These are phyloP conservation scores for Clonostachys byssicola DNA, from an alignment of 2,329 filamentous ascomycete species.

Conservation along the genomic window DNA sequence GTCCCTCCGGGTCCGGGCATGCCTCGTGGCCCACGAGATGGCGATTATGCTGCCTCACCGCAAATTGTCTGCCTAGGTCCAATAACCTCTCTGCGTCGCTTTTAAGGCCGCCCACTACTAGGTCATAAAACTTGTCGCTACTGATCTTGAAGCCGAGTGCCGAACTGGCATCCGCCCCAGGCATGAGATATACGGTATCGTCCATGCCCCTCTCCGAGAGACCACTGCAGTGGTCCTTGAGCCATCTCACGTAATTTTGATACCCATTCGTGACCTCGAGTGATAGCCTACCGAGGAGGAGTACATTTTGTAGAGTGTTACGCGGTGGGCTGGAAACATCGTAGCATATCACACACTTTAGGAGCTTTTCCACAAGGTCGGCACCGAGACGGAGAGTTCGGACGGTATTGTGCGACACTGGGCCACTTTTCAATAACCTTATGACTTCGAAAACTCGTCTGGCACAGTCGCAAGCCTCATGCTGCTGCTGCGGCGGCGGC, in stretches of 20 bases:
- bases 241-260: conserved; percentile 12
- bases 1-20: conserved; percentile 14
- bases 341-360: conserved; percentile 14
- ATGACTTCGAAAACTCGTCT: not conserved
- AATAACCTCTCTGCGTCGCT: conserved; percentile 2
- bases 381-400: not conserved
- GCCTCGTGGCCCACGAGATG: conserved; percentile 17
- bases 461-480: not conserved
- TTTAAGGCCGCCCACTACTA: not conserved
- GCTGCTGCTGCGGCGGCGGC: not conserved
- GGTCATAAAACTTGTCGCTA: not conserved
- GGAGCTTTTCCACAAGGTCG: not conserved
- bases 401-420: not conserved
- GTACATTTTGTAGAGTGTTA: conserved; percentile 18
- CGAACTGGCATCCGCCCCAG: not conserved
- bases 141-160: not conserved
- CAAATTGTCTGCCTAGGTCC: conserved; percentile 12
- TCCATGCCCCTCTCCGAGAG: not conserved
- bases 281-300: conserved; percentile 17
- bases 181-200: not conserved
- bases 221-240: not conserved
- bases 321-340: conserved; percentile 18
- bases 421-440: not conserved
- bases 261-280: conserved; percentile 16
- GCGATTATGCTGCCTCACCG: conserved; percentile 15